phyloP scores from a whole-genome alignment of 257 asterid genomes.

The Lavandula angustifolia region DNA sequence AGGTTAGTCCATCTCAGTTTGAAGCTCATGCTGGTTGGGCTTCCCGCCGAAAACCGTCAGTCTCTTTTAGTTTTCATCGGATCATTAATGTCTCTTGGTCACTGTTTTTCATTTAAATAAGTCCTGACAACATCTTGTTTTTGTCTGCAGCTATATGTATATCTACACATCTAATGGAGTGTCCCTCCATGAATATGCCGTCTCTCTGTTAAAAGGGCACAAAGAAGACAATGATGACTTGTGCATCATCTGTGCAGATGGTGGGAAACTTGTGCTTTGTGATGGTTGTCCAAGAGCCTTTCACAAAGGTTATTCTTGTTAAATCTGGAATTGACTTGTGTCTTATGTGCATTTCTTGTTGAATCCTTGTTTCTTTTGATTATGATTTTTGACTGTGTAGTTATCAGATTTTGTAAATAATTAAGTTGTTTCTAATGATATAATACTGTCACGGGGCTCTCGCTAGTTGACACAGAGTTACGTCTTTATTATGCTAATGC shows the following conservation, averaged over 20 bases:
- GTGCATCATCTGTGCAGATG: conserved; percentile 98
- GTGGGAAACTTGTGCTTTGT: conserved; percentile 97
- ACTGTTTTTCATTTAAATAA: conserved; percentile 12
- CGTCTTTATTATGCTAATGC: conserved; percentile 47
- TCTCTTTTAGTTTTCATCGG: conserved; percentile 35
- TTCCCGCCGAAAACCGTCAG: conserved; percentile 94
- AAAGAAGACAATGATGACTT: conserved; percentile 81
- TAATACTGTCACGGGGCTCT: too few relatives aligned
- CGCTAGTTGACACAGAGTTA: too few relatives aligned
- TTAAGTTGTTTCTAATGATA: conserved; percentile 1
- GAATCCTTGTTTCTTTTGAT: conserved; percentile 1
- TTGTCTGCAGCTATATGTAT: conserved; percentile 77
- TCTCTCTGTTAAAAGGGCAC: conserved; percentile 83
- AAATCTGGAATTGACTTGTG: conserved; percentile 10
- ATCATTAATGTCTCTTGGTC: conserved; percentile 14
- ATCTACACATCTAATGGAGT: conserved; percentile 97
- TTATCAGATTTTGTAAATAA: conserved; percentile 9
- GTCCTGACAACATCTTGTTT: conserved; percentile 33
- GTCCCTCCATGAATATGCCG: conserved; percentile 88
- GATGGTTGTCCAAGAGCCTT: conserved; percentile 99
- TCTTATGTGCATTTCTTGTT: conserved; percentile 13
- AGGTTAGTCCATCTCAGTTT: conserved; percentile 97
- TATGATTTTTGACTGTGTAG: not conserved
- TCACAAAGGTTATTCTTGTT: conserved; percentile 74
- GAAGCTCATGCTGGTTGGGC: conserved; percentile 99